phyloP scores from a whole-genome alignment of 2,329 filamentous ascomycete genomes.

The Colletotrichum somersetense region DNA sequence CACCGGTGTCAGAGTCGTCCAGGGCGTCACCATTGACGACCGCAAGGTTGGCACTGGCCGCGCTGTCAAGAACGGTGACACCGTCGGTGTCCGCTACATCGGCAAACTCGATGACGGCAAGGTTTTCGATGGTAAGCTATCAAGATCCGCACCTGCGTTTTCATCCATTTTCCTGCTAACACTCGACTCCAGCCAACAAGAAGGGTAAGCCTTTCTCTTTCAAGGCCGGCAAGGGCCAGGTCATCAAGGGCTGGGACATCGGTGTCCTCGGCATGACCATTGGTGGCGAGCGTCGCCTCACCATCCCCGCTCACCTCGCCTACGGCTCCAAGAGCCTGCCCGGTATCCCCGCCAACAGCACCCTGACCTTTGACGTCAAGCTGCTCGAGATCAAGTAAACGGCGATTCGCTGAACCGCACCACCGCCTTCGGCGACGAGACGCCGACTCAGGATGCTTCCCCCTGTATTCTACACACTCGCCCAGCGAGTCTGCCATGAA shows the following conservation, averaged over 20 bases:
- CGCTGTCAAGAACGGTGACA: slow-evolving; percentile 89
- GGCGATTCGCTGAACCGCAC: slow-evolving; percentile 14
- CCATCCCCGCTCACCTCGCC: slow-evolving; percentile 86
- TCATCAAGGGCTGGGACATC: slow-evolving; percentile 99
- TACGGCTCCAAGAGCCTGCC: slow-evolving; percentile 88
- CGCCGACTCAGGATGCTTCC: slow-evolving; percentile 27
- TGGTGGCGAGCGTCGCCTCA: slow-evolving; percentile 93
- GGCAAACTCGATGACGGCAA: slow-evolving; percentile 96
- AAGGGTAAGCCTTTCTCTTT: slow-evolving; percentile 98
- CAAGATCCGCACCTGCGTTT: slow-evolving; percentile 56
- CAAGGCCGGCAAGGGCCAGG: slow-evolving; percentile 93
- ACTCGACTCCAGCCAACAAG: slow-evolving; percentile 81
- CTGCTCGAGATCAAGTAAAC: slow-evolving; percentile 84
- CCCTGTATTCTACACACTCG: slow-evolving; percentile 39
- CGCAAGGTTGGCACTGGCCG: slow-evolving; percentile 91
- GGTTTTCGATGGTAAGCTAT: slow-evolving; percentile 86
- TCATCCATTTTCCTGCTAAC: slow-evolving; percentile 33
- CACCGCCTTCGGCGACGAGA: slow-evolving; percentile 28
- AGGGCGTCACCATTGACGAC: slow-evolving; percentile 94
- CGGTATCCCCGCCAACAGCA: slow-evolving; percentile 92
- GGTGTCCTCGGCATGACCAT: slow-evolving; percentile 92
- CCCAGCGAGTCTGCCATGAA: slow-evolving; percentile 22
- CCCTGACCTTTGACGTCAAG: slow-evolving; percentile 92
- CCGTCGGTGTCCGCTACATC: slow-evolving; percentile 95
- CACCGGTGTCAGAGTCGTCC: slow-evolving; percentile 80